Base-by-base conservation (phyloP, 441 rosid genomes). In the Populus tomentosa region DNA sequence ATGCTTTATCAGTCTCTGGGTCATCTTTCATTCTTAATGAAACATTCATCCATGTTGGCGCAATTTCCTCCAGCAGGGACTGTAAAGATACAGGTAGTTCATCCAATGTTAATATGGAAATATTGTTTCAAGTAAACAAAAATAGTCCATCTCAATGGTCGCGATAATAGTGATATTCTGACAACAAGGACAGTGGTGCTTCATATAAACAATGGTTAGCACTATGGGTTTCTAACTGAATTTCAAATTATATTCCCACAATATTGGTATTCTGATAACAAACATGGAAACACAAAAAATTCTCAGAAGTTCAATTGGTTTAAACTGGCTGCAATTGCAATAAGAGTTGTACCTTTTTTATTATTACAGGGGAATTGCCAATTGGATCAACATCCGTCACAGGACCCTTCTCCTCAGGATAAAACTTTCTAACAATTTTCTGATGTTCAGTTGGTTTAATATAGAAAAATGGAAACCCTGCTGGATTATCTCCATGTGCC, bases 1-100 rank as follows among this genome's bases (percentile, higher is more conserved):
- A 92, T 66, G 85, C 90, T 80, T 88, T 89, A 70, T 92, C 97
- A 3, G 94, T 87, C 78, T 83, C 89, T 5, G 84, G 86, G 38
- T 92, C 95, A 72, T 90, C 89, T 83, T 92, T 92, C 95, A 92
- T 92, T 83, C 84, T 86, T 68, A 90, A 80, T 1, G 97, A 92
- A 67, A 92, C 71, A 84, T 92, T 92, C 90, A 92, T 84, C 97
- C 97, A 92, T 35, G 92, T 89, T 23, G 92, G 94, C 30, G 97
- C 77, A 83, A 88, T 88, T n/a, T 89, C 88, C 81, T 87, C 90
- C 75, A 92, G 81, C 70, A 83, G n/a, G 59, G 87, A 67, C 97
- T 92, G 65, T 61, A 21, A 61, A 0, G 86, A 74, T 84, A 73
- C 40, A 78, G 35, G 80, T 63, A 76, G 53, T 80, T 75, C 46